Base-by-base conservation (phyloP, 2,329 filamentous ascomycete species). In the Sclerotinia sclerotiorum region DNA sequence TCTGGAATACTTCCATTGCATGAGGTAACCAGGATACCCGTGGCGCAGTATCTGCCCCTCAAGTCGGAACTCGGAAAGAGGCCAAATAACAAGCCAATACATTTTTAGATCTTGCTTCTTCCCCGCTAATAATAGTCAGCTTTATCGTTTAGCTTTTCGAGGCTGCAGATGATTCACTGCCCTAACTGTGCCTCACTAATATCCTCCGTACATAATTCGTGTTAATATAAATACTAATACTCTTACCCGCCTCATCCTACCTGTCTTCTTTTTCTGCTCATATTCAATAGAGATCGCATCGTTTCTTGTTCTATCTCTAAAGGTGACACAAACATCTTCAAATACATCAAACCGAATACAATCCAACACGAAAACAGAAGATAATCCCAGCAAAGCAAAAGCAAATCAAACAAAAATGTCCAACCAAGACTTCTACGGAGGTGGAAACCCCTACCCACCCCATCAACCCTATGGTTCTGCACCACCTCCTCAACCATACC, bases 391-490 rank as follows among this genome's bases (percentile, higher is more conserved):
- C 24, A 19, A 8, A 24, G 21, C 17, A 19, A 8, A 24, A 27
- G 1, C 17, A 39, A 39, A 46, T 44, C n/a, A 21, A 27, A 5
- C 35, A n/a, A 57, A 24, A 27, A 63, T 63, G 60, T 51, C 60
- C 32, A 63, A 63, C 32, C 60, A 63, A 49, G 60, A 51, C 8
- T 63, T 63, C 32, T 63, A 63, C 32, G 60, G 60, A 5, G 60
- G 60, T 39, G 60, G 46, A 39, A 63, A 39, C 1, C 48, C 60
- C n/a, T 63, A 63, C 32, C 46, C 46, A 27, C 29, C 46, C 6
- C 60, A 63, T 51, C 60, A 63, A 19, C 60, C 60, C 19, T 63
- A 51, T 13, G 60, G 60, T 51, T 32, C 27, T 7, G 44, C 60
- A 13, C 60, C 58, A n/a, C 57, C 58, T 27, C 60, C 58, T 51